A percentile compares a stretch with the other conserved stretches of the same genome.
These are phyloP conservation scores for Chloropicon primus DNA, from an alignment of 139 green algal genomes.

Conservation along the genomic window DNA sequence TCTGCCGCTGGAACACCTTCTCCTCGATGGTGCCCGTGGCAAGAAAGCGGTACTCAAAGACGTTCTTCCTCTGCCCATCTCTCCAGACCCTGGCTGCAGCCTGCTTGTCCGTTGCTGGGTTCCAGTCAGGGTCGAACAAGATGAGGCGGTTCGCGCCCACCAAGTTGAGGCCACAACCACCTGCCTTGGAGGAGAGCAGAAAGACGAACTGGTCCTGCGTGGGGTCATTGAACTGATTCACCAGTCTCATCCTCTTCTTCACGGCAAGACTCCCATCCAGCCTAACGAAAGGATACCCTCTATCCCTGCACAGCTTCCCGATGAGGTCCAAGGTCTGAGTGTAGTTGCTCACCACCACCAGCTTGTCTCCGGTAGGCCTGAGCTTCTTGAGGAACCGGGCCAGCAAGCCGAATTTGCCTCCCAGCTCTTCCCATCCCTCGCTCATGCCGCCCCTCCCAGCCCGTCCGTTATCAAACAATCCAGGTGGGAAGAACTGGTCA, in stretches of 20 bases:
- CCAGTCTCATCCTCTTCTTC: constrained; percentile 89
- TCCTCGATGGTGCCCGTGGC: constrained; percentile 92
- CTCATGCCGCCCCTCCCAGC: constrained; percentile 26
- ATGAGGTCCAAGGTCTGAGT: constrained; percentile 80
- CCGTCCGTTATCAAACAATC: constrained; percentile 65
- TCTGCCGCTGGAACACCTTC: constrained; percentile 96
- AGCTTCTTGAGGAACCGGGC: constrained; percentile 70
- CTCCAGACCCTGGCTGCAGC: constrained; percentile 79
- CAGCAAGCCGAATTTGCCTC: constrained; percentile 45
- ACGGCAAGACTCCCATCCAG: constrained; percentile 84
- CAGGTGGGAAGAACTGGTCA: constrained; percentile 53
- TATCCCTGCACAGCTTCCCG: constrained; percentile 63
- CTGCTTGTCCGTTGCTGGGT: constrained; percentile 77
- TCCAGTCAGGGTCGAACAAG: constrained; percentile 91
- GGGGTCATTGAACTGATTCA: constrained; percentile 62
- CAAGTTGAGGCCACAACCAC: constrained; percentile 94
- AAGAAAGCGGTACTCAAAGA: constrained; percentile 96
- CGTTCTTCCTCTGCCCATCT: constrained; percentile 89
- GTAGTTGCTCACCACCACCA: constrained; percentile 77
- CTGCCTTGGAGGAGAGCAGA: constrained; percentile 84
- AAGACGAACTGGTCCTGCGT: constrained; percentile 83
- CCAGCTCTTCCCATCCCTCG: constrained; percentile 11
- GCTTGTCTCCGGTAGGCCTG: constrained; percentile 60
- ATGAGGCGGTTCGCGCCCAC: constrained; percentile 76
- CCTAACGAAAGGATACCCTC: constrained; percentile 67